phyloP scores from a whole-genome alignment of 805 yeast genomes.

The Candida gorgasii region DNA sequence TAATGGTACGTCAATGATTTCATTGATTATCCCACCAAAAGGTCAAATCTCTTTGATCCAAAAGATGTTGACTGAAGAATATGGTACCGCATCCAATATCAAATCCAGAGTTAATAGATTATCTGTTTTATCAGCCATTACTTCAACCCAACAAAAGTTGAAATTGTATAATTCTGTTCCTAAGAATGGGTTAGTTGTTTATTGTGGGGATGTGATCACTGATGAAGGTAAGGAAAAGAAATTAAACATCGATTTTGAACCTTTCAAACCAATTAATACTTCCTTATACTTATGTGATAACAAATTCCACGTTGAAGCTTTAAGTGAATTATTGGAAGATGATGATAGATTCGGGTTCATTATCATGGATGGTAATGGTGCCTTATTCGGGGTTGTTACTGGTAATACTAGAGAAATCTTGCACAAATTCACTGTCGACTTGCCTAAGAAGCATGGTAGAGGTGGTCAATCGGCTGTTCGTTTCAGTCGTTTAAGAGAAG shows the following conservation, averaged over 20 bases:
- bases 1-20: conserved; percentile 99
- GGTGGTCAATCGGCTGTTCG: conserved; percentile 99
- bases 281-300: conserved; percentile 92
- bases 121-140: conserved; percentile 93
- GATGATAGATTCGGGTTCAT: conserved; percentile 98
- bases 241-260: conserved; percentile 95
- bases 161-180: conserved; percentile 90
- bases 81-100: conserved; percentile 97
- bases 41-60: conserved; percentile 87
- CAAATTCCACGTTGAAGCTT: conserved; percentile 96
- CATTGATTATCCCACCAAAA: conserved; percentile 91
- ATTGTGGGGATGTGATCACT: conserved; percentile 98
- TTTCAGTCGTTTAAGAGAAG: conserved; percentile 98
- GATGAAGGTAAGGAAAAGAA: conserved; percentile 98
- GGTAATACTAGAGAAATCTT: conserved; percentile 97
- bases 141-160: conserved; percentile 96
- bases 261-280: conserved; percentile 99
- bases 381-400: conserved; percentile 89
- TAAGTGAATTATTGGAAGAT: conserved; percentile 88
- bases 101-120: conserved; percentile 96
- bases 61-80: conserved; percentile 95
- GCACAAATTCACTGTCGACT: conserved; percentile 92
- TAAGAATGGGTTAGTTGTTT: conserved; percentile 89
- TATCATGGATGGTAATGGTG: conserved; percentile 99
- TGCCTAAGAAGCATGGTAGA: conserved; percentile 99